These are phyloP conservation scores for Luzula sylvatica DNA, from an alignment of 176 grass and related monocot genomes.

Conservation along the genomic window DNA sequence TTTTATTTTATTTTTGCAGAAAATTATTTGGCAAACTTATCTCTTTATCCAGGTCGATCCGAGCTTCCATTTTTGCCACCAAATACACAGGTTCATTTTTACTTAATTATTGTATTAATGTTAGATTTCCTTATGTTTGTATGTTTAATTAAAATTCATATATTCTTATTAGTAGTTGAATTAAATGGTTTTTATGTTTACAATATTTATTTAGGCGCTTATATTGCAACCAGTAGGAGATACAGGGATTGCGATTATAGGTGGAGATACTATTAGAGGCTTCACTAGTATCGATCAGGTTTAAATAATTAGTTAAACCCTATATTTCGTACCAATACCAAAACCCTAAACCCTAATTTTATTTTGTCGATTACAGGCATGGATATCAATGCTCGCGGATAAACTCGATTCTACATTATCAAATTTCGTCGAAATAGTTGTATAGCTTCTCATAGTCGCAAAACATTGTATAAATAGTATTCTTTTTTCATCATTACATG, in stretches of 20 bases:
- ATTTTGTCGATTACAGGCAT: constrained; percentile 41
- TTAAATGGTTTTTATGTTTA: neutral
- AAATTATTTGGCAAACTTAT: constrained; percentile 83
- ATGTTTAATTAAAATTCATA: too few species aligned
- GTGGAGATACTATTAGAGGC: constrained; percentile 80
- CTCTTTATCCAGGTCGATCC: constrained; percentile 65
- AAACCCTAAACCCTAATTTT: neutral
- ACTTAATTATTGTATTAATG: constrained; percentile 6
- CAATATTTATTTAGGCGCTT: constrained; percentile 34
- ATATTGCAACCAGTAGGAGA: constrained; percentile 82
- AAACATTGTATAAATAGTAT: neutral
- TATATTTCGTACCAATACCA: neutral
- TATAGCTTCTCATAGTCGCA: constrained; percentile 5
- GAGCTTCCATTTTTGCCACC: constrained; percentile 72
- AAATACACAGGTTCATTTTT: constrained; percentile 61
- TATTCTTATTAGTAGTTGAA: neutral
- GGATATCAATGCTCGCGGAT: constrained; percentile 74
- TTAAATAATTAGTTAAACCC: neutral
- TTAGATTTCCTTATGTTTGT: neutral
- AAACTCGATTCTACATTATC: constrained; percentile 53
- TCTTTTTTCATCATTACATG: neutral
- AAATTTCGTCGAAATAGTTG: too few species aligned
- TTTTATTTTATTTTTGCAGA: constrained; percentile 32
- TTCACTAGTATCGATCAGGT: constrained; percentile 82
- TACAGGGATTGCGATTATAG: constrained; percentile 58